Evolutionary conservation across 179 eudicot species (phyloP).

Genomic region (Vitellaria paradoxa): DNA sequence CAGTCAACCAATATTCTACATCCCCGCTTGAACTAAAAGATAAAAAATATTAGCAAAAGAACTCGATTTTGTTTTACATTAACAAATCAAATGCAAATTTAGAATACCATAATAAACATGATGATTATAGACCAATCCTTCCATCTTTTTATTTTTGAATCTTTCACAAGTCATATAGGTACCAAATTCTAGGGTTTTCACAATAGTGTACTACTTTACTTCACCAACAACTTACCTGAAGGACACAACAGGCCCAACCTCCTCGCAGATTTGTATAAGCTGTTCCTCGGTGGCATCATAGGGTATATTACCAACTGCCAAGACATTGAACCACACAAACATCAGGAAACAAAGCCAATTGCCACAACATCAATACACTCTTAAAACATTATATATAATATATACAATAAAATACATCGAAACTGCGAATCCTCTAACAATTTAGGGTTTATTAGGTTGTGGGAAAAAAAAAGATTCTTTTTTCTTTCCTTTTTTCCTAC

Average conservation of each 20-base stretch:
- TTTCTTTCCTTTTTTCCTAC: not conserved
- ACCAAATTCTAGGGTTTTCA: slow-evolving; percentile 7
- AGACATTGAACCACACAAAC: slow-evolving; percentile 4
- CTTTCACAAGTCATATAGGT: not conserved
- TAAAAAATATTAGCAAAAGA: not conserved
- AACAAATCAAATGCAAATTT: not conserved
- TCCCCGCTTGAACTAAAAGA: not conserved
- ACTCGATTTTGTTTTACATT: not conserved
- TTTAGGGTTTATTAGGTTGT: not conserved
- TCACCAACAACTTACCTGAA: slow-evolving; percentile 57
- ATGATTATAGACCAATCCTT: too few relatives aligned
- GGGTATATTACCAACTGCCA: slow-evolving; percentile 92
- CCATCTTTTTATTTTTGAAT: too few relatives aligned
- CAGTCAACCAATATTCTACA: not conserved
- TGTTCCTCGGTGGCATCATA: slow-evolving; percentile 98
- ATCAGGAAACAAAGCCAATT: slow-evolving; percentile 11
- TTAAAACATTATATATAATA: not conserved
- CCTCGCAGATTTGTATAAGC: slow-evolving; percentile 91
- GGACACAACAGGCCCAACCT: slow-evolving; percentile 95
- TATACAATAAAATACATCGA: not conserved
- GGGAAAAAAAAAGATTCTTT: not conserved
- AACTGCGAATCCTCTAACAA: not conserved
- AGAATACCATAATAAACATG: not conserved
- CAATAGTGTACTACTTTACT: not conserved
- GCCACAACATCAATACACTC: not conserved